phyloP scores from a whole-genome alignment of 306 rosid species.

The Chamaecrista fasciculata region DNA sequence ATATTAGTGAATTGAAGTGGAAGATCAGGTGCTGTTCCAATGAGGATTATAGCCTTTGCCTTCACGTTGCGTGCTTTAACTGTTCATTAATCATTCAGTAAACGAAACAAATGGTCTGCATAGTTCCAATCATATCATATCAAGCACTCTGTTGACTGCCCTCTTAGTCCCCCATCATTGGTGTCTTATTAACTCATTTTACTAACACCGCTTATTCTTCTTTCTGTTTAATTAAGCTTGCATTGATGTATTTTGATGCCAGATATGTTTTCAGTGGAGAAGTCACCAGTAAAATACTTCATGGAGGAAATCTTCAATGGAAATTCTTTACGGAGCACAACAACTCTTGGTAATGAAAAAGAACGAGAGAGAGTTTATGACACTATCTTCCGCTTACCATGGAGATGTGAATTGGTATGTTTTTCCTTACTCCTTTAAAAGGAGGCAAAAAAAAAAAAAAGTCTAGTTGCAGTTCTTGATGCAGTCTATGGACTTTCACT shows the following conservation, averaged over 20 bases:
- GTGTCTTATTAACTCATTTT: conserved; percentile 9
- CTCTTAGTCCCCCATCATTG: conserved; percentile 17
- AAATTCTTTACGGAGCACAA: conserved; percentile 82
- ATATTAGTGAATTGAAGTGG: not conserved
- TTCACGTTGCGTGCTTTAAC: conserved; percentile 7
- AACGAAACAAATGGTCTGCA: conserved; percentile 2
- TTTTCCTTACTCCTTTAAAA: conserved; percentile 23
- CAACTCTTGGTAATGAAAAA: conserved; percentile 78
- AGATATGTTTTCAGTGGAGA: conserved; percentile 65
- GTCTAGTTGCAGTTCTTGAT: conserved; percentile 28
- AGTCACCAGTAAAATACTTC: conserved; percentile 70
- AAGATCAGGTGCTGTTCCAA: conserved; percentile 10
- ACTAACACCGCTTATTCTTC: not conserved
- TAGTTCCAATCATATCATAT: not conserved
- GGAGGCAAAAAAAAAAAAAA: not conserved
- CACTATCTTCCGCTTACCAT: conserved; percentile 93
- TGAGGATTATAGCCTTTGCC: conserved; percentile 11
- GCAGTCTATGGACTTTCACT: conserved; percentile 20
- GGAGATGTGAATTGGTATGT: conserved; percentile 99
- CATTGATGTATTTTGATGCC: conserved; percentile 31
- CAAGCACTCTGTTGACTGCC: not conserved
- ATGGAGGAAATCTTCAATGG: conserved; percentile 85
- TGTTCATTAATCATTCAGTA: conserved; percentile 20
- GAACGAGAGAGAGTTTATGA: conserved; percentile 96
- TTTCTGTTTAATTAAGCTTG: conserved; percentile 11